Base-by-base conservation (phyloP, 2,329 filamentous ascomycete species). In the Aspergillus puulaauensis region DNA sequence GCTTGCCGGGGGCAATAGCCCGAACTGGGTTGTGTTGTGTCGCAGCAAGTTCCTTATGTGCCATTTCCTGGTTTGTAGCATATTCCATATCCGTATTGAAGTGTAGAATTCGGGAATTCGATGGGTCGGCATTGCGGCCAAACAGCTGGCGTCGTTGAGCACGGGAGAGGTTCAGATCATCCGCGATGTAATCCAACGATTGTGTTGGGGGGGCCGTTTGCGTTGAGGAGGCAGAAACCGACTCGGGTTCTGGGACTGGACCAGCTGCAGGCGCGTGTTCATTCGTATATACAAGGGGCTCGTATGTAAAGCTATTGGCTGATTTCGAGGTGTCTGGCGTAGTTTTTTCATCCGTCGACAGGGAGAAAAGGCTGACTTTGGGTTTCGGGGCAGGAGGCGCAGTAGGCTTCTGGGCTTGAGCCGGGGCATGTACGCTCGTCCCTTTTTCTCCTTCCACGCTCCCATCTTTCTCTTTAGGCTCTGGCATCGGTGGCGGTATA, bases 81-180 rank as follows among this genome's bases (percentile, higher is more conserved):
- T 98, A 98, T 77, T 97, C 93, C 57, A 81, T 79, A 71, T 96
- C 91, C 63, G 91, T 93, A 76, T 96, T 91, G 82, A 97, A 96
- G 68, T 89, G 92, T 62, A 93, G 83, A 39, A 96, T 83, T 44
- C 84, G 87, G n/a, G 84, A 80, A 3, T 80, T 80, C n/a, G 83
- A 79, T 7, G 78, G 62, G 54, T 74, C 75, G 35, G 73, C 64
- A 63, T 73, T 68, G 33, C 93, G 89, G 1, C 93, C 93, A 70
- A 98, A 93, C 3, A 98, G 84, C 70, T 96, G 92, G 43, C 93
- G 87, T 41, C 88, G 83, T 63, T 91, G 88, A 0, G 90, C 82
- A 5, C 86, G 84, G 3, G 91, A 90, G 14, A 97, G 85, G 62
- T 95, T 90, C 40, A 97, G 83, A 61, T 91, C 87, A 56, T 87